Evolutionary conservation across 2,329 filamentous ascomycete species (phyloP).

Genomic region (Bertia moriformis): DNA sequence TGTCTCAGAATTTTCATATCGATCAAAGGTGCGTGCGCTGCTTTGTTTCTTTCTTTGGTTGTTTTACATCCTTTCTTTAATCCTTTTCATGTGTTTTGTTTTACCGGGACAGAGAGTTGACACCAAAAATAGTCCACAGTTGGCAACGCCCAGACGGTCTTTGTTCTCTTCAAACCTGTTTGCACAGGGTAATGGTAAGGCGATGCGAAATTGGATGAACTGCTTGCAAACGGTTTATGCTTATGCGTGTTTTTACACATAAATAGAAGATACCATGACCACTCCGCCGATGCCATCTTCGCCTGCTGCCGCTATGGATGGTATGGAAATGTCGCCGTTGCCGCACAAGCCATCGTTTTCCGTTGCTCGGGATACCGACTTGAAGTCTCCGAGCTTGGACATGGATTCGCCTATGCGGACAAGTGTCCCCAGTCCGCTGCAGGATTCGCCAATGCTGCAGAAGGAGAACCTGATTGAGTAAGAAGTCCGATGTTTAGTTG

Average conservation of each 20-base stretch:
- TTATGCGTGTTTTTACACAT: neutral
- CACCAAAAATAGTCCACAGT: slow-evolving; percentile 47
- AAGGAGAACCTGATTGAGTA: neutral
- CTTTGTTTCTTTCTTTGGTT: slow-evolving; percentile 46
- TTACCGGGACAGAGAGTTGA: neutral
- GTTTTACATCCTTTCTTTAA: slow-evolving; percentile 20
- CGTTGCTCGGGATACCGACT: slow-evolving; percentile 36
- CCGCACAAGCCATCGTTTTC: slow-evolving; percentile 28
- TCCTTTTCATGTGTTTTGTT: neutral
- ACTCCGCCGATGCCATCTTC: slow-evolving; percentile 68
- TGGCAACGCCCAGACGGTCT: slow-evolving; percentile 70
- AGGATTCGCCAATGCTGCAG: neutral
- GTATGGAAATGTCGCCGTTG: slow-evolving; percentile 87
- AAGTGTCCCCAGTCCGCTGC: slow-evolving; percentile 5
- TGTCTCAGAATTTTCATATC: slow-evolving; percentile 93
- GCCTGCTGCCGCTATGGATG: slow-evolving; percentile 55
- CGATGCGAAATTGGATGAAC: slow-evolving; percentile 36
- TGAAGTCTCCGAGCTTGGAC: slow-evolving; percentile 60
- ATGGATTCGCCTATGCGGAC: slow-evolving; percentile 19
- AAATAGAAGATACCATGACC: slow-evolving; percentile 51
- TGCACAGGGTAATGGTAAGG: slow-evolving; percentile 2
- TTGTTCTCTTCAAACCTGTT: slow-evolving; percentile 51
- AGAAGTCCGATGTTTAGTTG: neutral
- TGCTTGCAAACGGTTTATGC: neutral
- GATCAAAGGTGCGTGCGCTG: slow-evolving; percentile 38